Conservation (phyloP, 148 eudicot species). For the Polygonum aviculare region DNA sequence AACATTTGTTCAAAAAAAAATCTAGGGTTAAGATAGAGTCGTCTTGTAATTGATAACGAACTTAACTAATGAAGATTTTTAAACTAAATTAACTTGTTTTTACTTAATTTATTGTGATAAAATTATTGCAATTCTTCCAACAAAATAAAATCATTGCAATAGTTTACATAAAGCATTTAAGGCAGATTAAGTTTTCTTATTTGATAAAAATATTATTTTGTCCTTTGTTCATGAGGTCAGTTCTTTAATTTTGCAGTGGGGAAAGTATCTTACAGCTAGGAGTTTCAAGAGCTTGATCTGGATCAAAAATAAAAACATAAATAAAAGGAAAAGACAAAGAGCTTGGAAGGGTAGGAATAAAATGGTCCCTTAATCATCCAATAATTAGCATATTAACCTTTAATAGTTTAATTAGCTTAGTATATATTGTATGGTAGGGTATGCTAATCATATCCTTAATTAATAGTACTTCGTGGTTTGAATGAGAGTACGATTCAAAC, state of each 20-base stretch:
- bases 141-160: neutral
- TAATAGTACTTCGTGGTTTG: neutral
- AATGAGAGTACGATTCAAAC: neutral
- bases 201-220: neutral
- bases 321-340: neutral
- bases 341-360: neutral
- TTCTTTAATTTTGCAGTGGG: neutral
- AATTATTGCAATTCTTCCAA: neutral
- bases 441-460: neutral
- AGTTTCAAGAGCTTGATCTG: conserved; percentile 7
- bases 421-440: neutral
- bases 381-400: conserved; percentile 3
- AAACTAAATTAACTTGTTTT: too few relatives aligned
- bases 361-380: conserved; percentile 7
- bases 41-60: too few relatives aligned
- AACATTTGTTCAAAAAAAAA: too few relatives aligned
- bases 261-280: conserved; percentile 10
- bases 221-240: neutral
- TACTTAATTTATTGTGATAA: too few relatives aligned
- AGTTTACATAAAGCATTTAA: neutral
- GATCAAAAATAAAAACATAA: neutral
- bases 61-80: too few relatives aligned
- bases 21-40: too few relatives aligned
- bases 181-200: neutral
- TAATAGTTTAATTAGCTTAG: neutral